These are phyloP conservation scores for Carnegiea gigantea DNA, from an alignment of 179 eudicot species.

Conservation along the genomic window DNA sequence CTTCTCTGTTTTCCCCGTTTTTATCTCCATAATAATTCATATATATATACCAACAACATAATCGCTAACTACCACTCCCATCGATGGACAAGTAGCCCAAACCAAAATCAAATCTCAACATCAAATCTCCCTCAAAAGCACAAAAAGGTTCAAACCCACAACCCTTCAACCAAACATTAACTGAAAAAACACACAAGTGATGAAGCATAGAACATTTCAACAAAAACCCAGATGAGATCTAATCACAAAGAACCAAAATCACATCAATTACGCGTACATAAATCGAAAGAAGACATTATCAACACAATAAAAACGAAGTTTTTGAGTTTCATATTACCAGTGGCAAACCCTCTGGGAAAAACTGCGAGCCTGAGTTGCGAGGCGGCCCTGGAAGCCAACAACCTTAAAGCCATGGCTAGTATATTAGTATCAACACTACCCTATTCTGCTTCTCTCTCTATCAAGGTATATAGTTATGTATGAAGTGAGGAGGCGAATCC, in stretches of 20 bases:
- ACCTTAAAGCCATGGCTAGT: conserved; percentile 51
- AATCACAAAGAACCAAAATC: conserved; percentile 14
- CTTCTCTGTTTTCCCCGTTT: not conserved
- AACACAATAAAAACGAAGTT: not conserved
- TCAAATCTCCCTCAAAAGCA: not conserved
- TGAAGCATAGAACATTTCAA: not conserved
- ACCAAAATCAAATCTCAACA: not conserved
- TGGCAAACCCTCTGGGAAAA: conserved; percentile 59
- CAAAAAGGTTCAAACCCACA: not conserved
- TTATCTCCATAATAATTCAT: not conserved
- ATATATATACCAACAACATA: not conserved
- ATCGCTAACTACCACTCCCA: not conserved
- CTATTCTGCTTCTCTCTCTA: not conserved
- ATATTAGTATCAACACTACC: no score
- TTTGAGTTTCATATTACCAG: conserved; percentile 43
- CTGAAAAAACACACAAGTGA: not conserved
- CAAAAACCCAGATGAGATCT: conserved; percentile 30
- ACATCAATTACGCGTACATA: not conserved
- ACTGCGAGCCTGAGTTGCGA: conserved; percentile 66
- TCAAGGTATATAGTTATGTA: not conserved
- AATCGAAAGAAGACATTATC: not conserved
- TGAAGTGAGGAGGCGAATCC: conserved; percentile 8
- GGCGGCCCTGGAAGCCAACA: conserved; percentile 77
- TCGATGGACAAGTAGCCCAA: not conserved
- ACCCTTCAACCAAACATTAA: not conserved